These are phyloP conservation scores for Geranium rotundifolium DNA, from an alignment of 345 rosid genomes.

Conservation along the genomic window DNA sequence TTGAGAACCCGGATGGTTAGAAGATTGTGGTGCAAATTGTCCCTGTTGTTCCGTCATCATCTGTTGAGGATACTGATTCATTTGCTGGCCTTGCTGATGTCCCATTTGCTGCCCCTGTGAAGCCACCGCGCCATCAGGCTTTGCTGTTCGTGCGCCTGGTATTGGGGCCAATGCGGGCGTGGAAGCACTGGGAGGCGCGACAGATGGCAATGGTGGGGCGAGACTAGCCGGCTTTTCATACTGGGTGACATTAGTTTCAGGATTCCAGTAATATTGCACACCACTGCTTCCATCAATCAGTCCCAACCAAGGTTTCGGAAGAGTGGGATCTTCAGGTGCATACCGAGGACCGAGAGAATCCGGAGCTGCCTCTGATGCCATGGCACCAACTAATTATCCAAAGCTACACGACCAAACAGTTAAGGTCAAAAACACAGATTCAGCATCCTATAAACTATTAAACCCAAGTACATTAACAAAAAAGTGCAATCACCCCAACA, in stretches of 20 bases:
- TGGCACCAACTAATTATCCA: constrained; percentile 10
- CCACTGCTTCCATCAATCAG: constrained; percentile 85
- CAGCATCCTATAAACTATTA: too few species aligned
- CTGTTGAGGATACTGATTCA: constrained; percentile 37
- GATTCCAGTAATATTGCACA: constrained; percentile 83
- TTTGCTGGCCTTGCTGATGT: constrained; percentile 33
- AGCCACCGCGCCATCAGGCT: constrained; percentile 28
- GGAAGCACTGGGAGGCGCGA: constrained; percentile 37
- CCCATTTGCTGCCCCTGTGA: constrained; percentile 29
- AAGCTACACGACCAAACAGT: too few species aligned
- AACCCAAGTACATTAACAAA: too few species aligned
- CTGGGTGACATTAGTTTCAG: constrained; percentile 83
- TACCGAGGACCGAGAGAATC: constrained; percentile 63
- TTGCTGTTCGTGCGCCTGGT: constrained; percentile 33
- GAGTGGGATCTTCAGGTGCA: constrained; percentile 90
- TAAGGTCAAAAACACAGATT: too few species aligned
- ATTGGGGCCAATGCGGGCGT: constrained; percentile 56
- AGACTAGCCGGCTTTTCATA: constrained; percentile 70
- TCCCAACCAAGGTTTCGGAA: constrained; percentile 96
- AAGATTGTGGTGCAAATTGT: constrained; percentile 6
- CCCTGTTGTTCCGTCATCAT: constrained; percentile 27
- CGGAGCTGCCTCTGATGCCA: constrained; percentile 55
- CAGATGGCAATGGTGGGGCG: constrained; percentile 50
- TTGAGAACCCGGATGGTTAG: constrained; percentile 29
- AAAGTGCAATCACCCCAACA: too few species aligned